Base-by-base conservation (phyloP, 2,329 filamentous ascomycete species). In the Colletotrichum falcatum region DNA sequence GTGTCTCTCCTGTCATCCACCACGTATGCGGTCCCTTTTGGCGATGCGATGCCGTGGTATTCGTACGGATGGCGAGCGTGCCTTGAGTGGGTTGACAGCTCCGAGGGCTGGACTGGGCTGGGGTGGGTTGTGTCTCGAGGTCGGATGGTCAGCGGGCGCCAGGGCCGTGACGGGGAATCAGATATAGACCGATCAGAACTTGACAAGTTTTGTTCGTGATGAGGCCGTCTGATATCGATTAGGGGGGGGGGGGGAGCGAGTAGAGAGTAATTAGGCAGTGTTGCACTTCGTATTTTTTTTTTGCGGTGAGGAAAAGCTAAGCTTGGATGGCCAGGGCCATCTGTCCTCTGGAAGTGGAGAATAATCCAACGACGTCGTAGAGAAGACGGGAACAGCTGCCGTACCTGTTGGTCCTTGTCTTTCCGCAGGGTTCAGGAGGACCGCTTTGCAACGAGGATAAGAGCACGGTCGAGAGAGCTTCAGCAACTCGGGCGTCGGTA, bases 301-400 rank as follows among this genome's bases (percentile, higher is more conserved):
- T n/a, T 23, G 20, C 44, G n/a, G 44, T 46, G 42, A 46, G 39
- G 12, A 23, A 49, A 30, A 39, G 59, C 59, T 49, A 30, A 39
- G 59, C 59, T 49, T 37, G 30, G 33, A 39, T 28, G 58, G 42
- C 42, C 3, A 26, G 63, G 63, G 26, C 30, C 39, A 70, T 62
- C 35, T 23, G 44, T 59, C 33, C 46, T 44, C 56, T 23, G 9
- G 7, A 20, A 39, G 68, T 70, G 68, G 64, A 54, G 55, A 61
- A 56, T 49, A 51, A 60, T 59, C 7, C 58, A 42, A 63, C 58
- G 51, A 68, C 64, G 49, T 39, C 46, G 33, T n/a, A 23, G 64
- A 30, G 26, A n/a, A 33, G 30, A 39, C 33, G 33, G 16, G 48
- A 20, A 49, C 49, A 66, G 44, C 33, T 35, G 56, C 9, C n/a